Base-by-base conservation (phyloP, 306 rosid species). In the Acacia crassicarpa region DNA sequence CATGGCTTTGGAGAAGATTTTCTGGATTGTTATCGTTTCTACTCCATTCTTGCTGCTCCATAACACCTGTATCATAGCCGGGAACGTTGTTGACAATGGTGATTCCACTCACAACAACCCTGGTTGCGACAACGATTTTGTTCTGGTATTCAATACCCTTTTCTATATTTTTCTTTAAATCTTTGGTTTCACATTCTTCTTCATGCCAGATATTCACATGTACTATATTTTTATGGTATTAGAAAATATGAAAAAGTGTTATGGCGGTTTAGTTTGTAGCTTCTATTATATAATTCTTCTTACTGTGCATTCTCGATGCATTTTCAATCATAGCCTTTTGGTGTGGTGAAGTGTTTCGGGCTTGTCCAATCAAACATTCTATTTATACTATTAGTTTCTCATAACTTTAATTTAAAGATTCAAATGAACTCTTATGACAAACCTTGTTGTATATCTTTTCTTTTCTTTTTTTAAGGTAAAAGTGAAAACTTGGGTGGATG, bases 401-500 rank as follows among this genome's bases (percentile, higher is more conserved):
- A 13, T 58, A 4, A 54, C 40, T 32, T 41, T 84, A 35, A 35
- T 49, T 49, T 23, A 65, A 79, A 56, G 27, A 78, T 68, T 70
- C 23, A 72, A 53, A 56, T 63, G 80, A 73, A 56, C 27, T 56
- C 27, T 66, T 76, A 51, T 78, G 75, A 25, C 11, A 63, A 25
- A 69, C 17, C 68, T 62, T 71, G 1, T 11, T 63, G 19, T 40
- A 5, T 49, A 49, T 16, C 45, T 43, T 67, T 45, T 53, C 67
- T 69, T 75, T 77, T 58, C 48, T 78, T n/a, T 16, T 38, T 38
- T 38, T 38, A 38, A 96, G 99, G 94, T 92, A 20, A 96, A 96
- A 91, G 97, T 93, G 85, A 98, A 96, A 88, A 96, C 99, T 70
- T 96, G 98, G 98, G 90, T 96, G 58, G 81, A 93, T 76, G 98